phyloP scores from a whole-genome alignment of 2,329 filamentous ascomycete genomes.

The Colletotrichum tofieldiae region DNA sequence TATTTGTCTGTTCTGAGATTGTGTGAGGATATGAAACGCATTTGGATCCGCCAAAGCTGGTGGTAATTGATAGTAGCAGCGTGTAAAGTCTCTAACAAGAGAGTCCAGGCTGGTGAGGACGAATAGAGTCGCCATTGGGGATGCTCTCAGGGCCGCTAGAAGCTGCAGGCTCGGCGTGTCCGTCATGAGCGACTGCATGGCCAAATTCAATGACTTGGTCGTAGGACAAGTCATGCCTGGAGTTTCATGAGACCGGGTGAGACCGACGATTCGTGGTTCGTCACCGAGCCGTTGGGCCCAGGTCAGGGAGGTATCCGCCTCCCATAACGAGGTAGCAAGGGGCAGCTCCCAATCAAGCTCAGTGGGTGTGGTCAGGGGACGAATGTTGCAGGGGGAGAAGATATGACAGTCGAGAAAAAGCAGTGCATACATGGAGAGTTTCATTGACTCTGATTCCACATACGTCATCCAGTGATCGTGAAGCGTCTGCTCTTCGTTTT shows the following conservation, averaged over 20 bases:
- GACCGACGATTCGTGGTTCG: slow-evolving; percentile 38
- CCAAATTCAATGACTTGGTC: slow-evolving; percentile 49
- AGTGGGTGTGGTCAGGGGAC: slow-evolving; percentile 50
- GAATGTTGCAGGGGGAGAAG: slow-evolving; percentile 50
- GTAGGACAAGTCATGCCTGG: slow-evolving; percentile 45
- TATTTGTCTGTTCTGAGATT: slow-evolving; percentile 51
- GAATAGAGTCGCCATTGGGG: slow-evolving; percentile 49
- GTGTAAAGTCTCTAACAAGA: slow-evolving; percentile 52
- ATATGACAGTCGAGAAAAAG: slow-evolving; percentile 51
- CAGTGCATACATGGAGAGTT: slow-evolving; percentile 50
- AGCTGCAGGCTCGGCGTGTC: slow-evolving; percentile 48
- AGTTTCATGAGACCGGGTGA: slow-evolving; percentile 39
- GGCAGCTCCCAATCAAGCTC: slow-evolving; percentile 55
- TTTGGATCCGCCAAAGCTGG: slow-evolving; percentile 51
- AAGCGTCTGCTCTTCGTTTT: slow-evolving; percentile 54
- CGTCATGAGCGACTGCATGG: slow-evolving; percentile 52
- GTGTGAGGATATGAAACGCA: slow-evolving; percentile 53
- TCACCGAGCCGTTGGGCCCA: slow-evolving; percentile 48
- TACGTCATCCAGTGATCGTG: slow-evolving; percentile 48
- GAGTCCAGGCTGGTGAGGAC: slow-evolving; percentile 49
- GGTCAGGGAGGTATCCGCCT: slow-evolving; percentile 47
- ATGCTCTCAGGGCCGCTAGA: slow-evolving; percentile 46
- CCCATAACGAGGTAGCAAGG: slow-evolving; percentile 49
- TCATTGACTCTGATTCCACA: slow-evolving; percentile 51
- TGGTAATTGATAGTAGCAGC: slow-evolving; percentile 53